Evolutionary conservation across 2,329 filamentous ascomycete species (phyloP).

Genomic region (Didymella glomerata): DNA sequence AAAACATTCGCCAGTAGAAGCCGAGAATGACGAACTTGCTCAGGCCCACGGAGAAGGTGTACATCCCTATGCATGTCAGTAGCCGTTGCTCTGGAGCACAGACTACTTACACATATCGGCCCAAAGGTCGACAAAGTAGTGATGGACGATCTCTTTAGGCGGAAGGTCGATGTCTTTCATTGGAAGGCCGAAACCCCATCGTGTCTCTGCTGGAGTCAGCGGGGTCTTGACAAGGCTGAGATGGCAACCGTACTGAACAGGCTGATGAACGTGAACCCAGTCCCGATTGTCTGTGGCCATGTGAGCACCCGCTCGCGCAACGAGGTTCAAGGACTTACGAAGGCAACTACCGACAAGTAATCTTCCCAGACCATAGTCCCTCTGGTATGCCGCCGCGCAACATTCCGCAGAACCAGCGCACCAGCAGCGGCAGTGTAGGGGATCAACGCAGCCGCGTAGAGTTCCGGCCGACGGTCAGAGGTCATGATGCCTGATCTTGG

Average conservation of each 20-base stretch:
- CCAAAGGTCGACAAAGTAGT: constrained; percentile 35
- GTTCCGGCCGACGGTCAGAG: constrained; percentile 30
- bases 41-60: constrained; percentile 35
- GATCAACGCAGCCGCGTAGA: constrained; percentile 31
- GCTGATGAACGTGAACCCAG: constrained; percentile 34
- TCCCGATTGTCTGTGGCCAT: constrained; percentile 22
- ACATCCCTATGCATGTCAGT: constrained; percentile 24
- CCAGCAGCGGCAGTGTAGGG: constrained; percentile 32
- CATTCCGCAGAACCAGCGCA: constrained; percentile 28
- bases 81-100: background rate
- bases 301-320: constrained; percentile 13
- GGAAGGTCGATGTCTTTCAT: constrained; percentile 27
- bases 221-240: background rate
- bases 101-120: constrained; percentile 30
- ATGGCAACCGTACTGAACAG: constrained; percentile 28
- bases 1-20: constrained; percentile 38
- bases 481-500: constrained; percentile 21
- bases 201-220: constrained; percentile 30
- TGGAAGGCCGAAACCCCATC: constrained; percentile 35
- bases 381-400: constrained; percentile 26
- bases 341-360: constrained; percentile 32
- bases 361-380: constrained; percentile 34
- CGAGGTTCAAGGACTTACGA: constrained; percentile 24
- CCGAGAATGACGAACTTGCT: constrained; percentile 37
- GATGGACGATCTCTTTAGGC: constrained; percentile 24